phyloP scores from a whole-genome alignment of 345 rosid genomes.

The Euphorbia pulcherrima region DNA sequence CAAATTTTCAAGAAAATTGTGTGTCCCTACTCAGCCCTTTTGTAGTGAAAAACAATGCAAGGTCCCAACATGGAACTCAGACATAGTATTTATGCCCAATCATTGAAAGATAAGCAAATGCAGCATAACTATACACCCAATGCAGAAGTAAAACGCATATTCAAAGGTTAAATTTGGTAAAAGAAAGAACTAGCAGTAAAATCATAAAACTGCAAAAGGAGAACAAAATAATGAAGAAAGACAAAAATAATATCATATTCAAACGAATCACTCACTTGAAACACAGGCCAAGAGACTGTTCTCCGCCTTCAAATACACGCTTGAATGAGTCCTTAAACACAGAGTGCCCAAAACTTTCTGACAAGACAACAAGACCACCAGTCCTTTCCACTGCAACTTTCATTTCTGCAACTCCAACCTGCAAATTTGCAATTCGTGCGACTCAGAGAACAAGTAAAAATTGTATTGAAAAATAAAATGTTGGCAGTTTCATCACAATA shows the following conservation, averaged over 20 bases:
- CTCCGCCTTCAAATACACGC: constrained; percentile 88
- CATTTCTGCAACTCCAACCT: constrained; percentile 99
- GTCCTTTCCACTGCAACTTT: constrained; percentile 94
- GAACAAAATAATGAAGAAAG: no score
- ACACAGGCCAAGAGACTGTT: constrained; percentile 90
- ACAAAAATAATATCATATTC: not conserved
- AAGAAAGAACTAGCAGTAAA: no score
- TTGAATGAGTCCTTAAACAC: constrained; percentile 94
- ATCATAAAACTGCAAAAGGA: no score
- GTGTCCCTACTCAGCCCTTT: not conserved
- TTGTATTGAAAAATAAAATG: no score
- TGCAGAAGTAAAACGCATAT: no score
- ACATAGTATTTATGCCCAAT: not conserved
- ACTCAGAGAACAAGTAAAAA: not conserved
- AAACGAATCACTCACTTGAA: constrained; percentile 64
- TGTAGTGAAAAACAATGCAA: not conserved
- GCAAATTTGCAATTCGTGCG: constrained; percentile 7
- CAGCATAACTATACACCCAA: not conserved
- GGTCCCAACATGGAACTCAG: not conserved
- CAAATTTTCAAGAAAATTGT: not conserved
- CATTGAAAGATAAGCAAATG: not conserved
- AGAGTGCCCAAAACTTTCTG: constrained; percentile 98
- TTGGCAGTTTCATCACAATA: no score
- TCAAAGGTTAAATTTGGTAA: no score
- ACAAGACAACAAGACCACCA: constrained; percentile 91